Base-by-base conservation (phyloP, 176 grass and related monocot genomes). In the Aegilops umbellulata region DNA sequence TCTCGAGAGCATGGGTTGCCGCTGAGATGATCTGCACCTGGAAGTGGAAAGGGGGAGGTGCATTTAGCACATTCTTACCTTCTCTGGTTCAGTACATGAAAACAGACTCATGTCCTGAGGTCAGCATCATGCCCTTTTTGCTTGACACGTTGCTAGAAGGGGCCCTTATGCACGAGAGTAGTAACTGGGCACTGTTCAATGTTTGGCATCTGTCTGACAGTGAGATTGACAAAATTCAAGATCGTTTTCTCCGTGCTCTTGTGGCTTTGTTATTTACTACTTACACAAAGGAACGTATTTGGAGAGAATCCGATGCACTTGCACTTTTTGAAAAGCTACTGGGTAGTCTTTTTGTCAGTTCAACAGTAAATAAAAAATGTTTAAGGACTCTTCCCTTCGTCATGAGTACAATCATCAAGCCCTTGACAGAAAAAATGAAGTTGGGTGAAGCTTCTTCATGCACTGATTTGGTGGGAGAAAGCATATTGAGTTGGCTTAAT, bases 1-100 rank as follows among this genome's bases (percentile, higher is more conserved):
- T 74, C 55, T 88, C 88, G 29, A 93, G 92, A 81, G 88, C 83
- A 74, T 98, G 96, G 96, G 86, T 98, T 85, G 96, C 96, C 36
- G 87, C 86, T 89, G 93, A 95, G 77, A 87, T 98, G 62, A 82
- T 98, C 83, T 98, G 89, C 83, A 87, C 91, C 76, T 95, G 93
- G 96, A 89, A 89, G 44, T 98, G 93, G 96, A 79, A 84, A 84
- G 91, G 69, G 4, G 78, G 91, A 34, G 79, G 77, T 87, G 91
- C 75, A 39, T 63, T 85, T 71, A 64, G 70, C 77, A 91, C 89
- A 88, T 95, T 98, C 82, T 84, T 98, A 85, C 91, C 87, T 80
- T 89, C 84, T 55, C 78, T 98, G 49, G 84, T 93, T 88, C 85
- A 91, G 83, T 89, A 82, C 79, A 79, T 89, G 60, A 91, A 91